These are phyloP conservation scores for Artemisia tridentata DNA, from an alignment of 129 eudicot species.

Conservation along the genomic window DNA sequence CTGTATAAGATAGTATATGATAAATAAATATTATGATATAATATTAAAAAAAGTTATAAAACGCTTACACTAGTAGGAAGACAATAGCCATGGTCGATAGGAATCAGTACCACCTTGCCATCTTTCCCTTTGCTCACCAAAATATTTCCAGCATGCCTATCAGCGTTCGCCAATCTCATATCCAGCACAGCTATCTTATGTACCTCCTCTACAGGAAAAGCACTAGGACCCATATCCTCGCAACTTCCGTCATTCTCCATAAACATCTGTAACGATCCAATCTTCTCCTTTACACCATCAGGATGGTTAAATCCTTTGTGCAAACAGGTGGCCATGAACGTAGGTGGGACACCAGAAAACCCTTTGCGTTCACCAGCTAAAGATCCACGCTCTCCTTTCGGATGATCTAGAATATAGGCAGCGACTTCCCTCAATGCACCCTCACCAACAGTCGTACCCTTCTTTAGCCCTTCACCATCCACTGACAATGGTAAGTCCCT, in stretches of 20 bases:
- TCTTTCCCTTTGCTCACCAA: conserved; percentile 57
- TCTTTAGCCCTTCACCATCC: conserved; percentile 90
- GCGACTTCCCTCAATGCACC: conserved; percentile 91
- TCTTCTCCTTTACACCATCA: conserved; percentile 45
- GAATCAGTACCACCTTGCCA: conserved; percentile 46
- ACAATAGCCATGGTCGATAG: conserved; percentile 94
- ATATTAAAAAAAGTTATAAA: neutral
- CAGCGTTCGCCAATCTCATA: conserved; percentile 83
- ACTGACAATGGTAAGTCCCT: conserved; percentile 63
- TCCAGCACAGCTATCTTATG: conserved; percentile 82
- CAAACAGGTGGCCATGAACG: conserved; percentile 53
- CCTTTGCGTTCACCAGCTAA: conserved; percentile 49
- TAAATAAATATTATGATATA: neutral
- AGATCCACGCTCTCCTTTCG: conserved; percentile 51
- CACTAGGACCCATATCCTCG: conserved; percentile 80
- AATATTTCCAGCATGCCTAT: conserved; percentile 79
- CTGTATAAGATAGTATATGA: neutral
- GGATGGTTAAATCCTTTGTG: conserved; percentile 80
- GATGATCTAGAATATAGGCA: conserved; percentile 83
- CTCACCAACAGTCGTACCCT: conserved; percentile 82
- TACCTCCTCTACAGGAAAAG: conserved; percentile 77
- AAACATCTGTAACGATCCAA: conserved; percentile 84
- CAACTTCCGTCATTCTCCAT: conserved; percentile 78
- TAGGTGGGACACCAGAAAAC: conserved; percentile 84
- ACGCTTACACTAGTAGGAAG: conserved; percentile 71